Base-by-base conservation (phyloP, 306 rosid species). In the Dalbergia cultrata region DNA sequence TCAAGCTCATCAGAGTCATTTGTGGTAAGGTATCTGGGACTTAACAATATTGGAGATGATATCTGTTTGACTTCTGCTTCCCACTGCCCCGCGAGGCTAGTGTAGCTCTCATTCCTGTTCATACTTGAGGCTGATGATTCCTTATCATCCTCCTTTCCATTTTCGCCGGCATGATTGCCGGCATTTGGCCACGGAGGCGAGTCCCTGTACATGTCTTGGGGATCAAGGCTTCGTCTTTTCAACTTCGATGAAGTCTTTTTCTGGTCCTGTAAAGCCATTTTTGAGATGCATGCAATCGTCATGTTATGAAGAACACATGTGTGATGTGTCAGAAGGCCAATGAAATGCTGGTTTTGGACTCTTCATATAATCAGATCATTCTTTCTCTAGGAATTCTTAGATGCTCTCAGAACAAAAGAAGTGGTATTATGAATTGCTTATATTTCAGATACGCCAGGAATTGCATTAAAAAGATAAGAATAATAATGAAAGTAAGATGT, bases 221-320 rank as follows among this genome's bases (percentile, higher is more conserved):
- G 89, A 72, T 95, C 97, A 57, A 91, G 84, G 91, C 96, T 95
- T 73, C 84, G 74, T 47, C 91, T 78, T 87, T 89, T 93, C n/a
- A 75, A 76, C 86, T 83, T 89, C 5, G 60, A 47, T 70, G 65
- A 52, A 39, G 64, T 60, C 12, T 66, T 79, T 56, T 75, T 88
- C 66, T 70, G 87, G 59, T 31, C 90, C 97, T 91, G 75, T 63
- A 65, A 47, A 16, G 54, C 52, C 57, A 31, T 78, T 78, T 78
- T 78, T 37, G 7, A 64, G 16, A 16, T 54, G 11, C 39, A 77
- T 39, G 74, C 14, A 37, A 77, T 47, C 16, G 7, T 75, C 52
- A 43, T 0, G 12, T 64, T 63, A 26, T 17, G 41, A 35, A 53
- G 37, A 81, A 39, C 17, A 66, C 52, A 43, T 7, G 47, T 57